These are phyloP conservation scores for Mucor piriformis DNA, from an alignment of 371 early-diverging fungal species.

Conservation along the genomic window DNA sequence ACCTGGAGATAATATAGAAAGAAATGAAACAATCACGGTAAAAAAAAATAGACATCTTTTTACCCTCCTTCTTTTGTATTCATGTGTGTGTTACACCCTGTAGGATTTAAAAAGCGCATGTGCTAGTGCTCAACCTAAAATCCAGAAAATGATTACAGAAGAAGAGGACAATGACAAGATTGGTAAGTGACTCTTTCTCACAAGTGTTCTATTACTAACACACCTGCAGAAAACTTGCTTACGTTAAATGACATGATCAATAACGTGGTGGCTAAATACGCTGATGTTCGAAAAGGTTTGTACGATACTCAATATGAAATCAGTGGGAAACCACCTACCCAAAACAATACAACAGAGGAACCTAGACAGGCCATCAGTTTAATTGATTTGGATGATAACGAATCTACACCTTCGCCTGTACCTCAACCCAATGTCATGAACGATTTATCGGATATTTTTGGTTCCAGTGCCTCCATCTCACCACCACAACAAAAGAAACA, in stretches of 20 bases:
- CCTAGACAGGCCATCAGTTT: conserved; percentile 54
- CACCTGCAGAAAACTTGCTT: conserved; percentile 59
- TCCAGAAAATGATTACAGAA: conserved; percentile 73
- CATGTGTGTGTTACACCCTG: conserved; percentile 41
- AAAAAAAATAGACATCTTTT: conserved; percentile 41
- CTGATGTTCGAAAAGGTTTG: conserved; percentile 67
- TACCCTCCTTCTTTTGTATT: neutral
- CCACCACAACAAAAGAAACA: conserved; percentile 14
- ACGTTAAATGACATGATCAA: conserved; percentile 87
- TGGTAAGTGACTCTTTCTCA: too few species aligned
- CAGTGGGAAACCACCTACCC: conserved; percentile 41
- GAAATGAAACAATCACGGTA: conserved; percentile 59
- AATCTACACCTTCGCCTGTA: neutral
- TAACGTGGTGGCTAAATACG: conserved; percentile 75
- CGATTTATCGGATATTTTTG: conserved; percentile 49
- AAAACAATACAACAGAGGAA: conserved; percentile 21
- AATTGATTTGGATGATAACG: conserved; percentile 65
- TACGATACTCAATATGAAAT: conserved; percentile 52
- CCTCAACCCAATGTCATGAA: conserved; percentile 22
- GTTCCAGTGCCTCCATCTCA: conserved; percentile 29
- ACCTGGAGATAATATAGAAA: conserved; percentile 67
- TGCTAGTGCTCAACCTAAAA: conserved; percentile 69
- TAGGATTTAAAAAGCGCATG: conserved; percentile 59
- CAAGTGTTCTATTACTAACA: too few species aligned
- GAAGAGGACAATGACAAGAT: conserved; percentile 41